Conservation (phyloP, 2,329 filamentous ascomycete species). For the Neopestalotiopsis sp. region DNA sequence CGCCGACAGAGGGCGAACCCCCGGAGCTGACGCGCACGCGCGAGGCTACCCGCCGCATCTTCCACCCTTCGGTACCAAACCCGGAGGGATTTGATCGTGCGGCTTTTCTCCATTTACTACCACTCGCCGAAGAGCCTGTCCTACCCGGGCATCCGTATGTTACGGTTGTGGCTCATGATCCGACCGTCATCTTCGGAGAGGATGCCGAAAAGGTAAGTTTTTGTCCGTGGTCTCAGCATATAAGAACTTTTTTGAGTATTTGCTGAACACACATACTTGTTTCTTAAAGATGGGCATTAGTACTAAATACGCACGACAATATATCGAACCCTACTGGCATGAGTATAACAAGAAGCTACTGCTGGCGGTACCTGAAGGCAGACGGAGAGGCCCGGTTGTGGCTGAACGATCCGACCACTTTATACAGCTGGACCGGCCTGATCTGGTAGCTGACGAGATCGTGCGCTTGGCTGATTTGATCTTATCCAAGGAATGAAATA, state of each 20-base stretch:
- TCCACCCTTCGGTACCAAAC: conserved; percentile 9
- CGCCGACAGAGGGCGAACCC: conserved; percentile 5
- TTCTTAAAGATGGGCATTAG: conserved; percentile 5
- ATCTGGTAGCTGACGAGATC: conserved; percentile 9
- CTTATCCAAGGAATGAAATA: background rate
- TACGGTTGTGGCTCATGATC: conserved; percentile 12
- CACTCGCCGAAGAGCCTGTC: background rate
- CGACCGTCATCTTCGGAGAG: background rate
- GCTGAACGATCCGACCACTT: conserved; percentile 11
- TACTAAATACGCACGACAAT: conserved; percentile 11
- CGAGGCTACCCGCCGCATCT: conserved; percentile 12
- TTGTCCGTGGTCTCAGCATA: no score
- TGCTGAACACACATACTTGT: no score
- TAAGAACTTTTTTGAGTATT: no score
- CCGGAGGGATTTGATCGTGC: conserved; percentile 10
- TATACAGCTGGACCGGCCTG: conserved; percentile 7
- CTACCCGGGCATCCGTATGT: conserved; percentile 4
- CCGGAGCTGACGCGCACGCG: conserved; percentile 9
- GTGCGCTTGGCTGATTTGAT: background rate
- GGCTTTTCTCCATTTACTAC: background rate
- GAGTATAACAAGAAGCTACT: conserved; percentile 15
- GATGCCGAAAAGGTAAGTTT: conserved; percentile 10
- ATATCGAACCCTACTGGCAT: conserved; percentile 12
- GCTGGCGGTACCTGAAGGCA: background rate
- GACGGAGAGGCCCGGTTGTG: background rate